Evolutionary conservation across 2,329 filamentous ascomycete genomes (phyloP).

Genomic region (Nemania abortiva): DNA sequence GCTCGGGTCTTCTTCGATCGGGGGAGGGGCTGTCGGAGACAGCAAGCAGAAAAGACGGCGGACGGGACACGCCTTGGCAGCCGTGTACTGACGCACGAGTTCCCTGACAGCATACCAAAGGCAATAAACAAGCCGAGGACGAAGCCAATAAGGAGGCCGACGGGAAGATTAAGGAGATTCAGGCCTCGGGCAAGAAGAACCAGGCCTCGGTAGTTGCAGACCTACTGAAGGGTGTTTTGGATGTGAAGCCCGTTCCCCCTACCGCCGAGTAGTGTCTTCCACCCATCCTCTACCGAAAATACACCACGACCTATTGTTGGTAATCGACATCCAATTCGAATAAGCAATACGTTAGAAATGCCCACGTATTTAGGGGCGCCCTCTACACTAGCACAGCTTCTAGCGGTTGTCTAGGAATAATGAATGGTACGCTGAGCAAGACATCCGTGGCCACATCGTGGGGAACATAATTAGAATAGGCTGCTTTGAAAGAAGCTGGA

Average conservation of each 20-base stretch:
- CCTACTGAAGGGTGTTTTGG: conserved; percentile 85
- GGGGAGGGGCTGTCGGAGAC: neutral
- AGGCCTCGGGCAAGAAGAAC: conserved; percentile 81
- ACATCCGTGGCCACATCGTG: neutral
- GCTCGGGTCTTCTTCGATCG: neutral
- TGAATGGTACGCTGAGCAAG: conserved; percentile 5
- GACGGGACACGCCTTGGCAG: neutral
- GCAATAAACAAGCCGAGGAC: conserved; percentile 83
- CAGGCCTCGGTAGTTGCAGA: conserved; percentile 85
- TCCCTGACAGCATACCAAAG: conserved; percentile 81
- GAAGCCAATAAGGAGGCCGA: conserved; percentile 86
- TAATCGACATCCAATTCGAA: neutral
- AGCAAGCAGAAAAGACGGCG: conserved; percentile 1
- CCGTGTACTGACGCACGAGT: conserved; percentile 22
- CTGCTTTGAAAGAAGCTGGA: conserved; percentile 20
- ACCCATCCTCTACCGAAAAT: conserved; percentile 1
- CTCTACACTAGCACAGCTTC: neutral
- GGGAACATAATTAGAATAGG: conserved; percentile 27
- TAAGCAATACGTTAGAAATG: conserved; percentile 14
- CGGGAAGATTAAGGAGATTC: conserved; percentile 83
- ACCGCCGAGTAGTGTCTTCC: conserved; percentile 43
- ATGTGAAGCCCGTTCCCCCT: conserved; percentile 77
- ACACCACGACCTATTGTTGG: conserved; percentile 1
- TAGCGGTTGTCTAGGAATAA: conserved; percentile 7
- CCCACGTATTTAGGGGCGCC: neutral